Conservation (phyloP, 345 rosid genomes). For the Cardamine occulta region DNA sequence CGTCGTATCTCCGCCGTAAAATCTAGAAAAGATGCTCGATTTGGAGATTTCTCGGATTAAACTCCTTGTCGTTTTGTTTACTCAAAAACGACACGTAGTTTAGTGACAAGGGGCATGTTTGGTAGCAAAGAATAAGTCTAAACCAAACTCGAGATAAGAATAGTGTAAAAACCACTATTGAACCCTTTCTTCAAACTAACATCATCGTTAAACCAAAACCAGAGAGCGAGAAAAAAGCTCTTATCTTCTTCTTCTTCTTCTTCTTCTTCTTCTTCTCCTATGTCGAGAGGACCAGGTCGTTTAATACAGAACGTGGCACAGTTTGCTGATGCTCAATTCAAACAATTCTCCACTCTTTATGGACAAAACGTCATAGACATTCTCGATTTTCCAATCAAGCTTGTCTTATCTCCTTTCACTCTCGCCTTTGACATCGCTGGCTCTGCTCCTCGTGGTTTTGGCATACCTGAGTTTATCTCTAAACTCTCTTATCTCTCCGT, state of each 20-base stretch:
- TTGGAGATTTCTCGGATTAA: neutral
- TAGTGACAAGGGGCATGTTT: neutral
- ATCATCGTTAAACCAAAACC: slow-evolving; percentile 3
- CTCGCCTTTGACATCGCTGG: slow-evolving; percentile 91
- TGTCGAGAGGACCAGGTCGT: slow-evolving; percentile 71
- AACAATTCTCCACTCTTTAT: slow-evolving; percentile 56
- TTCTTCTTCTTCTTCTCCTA: slow-evolving; percentile 38
- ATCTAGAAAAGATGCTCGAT: neutral
- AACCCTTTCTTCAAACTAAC: slow-evolving; percentile 29
- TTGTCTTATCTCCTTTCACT: slow-evolving; percentile 79
- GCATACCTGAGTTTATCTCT: slow-evolving; percentile 81
- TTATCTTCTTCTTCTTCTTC: slow-evolving; percentile 13
- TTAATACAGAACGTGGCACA: slow-evolving; percentile 56
- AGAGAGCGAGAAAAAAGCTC: slow-evolving; percentile 27
- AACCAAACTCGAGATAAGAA: slow-evolving; percentile 22
- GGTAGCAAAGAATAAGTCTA: neutral
- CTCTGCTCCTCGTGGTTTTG: slow-evolving; percentile 92
- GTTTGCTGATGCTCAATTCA: slow-evolving; percentile 66
- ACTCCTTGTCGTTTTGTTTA: neutral
- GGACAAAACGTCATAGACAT: slow-evolving; percentile 74
- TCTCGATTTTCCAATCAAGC: slow-evolving; percentile 75
- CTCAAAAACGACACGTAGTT: slow-evolving; percentile 15
- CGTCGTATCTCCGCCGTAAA: neutral
- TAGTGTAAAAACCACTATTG: slow-evolving; percentile 1
- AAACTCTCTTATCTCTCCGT: slow-evolving; percentile 72